A percentile compares a stretch with the other conserved stretches of the same genome.
These are phyloP conservation scores for Ceratobasidium papillatum DNA, from an alignment of 1,284 basidiomycete genomes.

Conservation along the genomic window DNA sequence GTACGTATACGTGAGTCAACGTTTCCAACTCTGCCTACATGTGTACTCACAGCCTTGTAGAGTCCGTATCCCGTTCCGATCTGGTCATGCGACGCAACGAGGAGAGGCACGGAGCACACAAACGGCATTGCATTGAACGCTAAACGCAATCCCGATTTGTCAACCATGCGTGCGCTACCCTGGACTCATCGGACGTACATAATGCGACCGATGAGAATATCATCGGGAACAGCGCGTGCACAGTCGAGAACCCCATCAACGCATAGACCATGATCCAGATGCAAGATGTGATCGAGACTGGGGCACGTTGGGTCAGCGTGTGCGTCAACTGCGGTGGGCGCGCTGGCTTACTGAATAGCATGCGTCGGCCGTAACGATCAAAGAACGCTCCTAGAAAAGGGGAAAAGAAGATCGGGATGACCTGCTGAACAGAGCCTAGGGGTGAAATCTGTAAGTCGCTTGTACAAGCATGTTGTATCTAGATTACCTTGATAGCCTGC, in stretches of 20 bases:
- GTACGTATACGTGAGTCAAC: neutral
- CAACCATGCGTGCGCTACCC: neutral
- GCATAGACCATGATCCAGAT: slow-evolving; percentile 24
- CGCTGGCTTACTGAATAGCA: slow-evolving; percentile 15
- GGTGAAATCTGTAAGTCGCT: neutral
- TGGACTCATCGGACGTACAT: neutral
- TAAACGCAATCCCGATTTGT: neutral
- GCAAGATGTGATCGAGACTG: slow-evolving; percentile 30
- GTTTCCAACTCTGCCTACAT: neutral
- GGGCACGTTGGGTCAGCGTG: neutral
- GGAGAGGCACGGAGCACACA: slow-evolving; percentile 22
- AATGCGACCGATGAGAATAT: slow-evolving; percentile 10
- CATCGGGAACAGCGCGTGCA: slow-evolving; percentile 9
- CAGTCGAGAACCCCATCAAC: slow-evolving; percentile 5
- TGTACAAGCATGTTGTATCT: neutral
- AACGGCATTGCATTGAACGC: slow-evolving; percentile 29
- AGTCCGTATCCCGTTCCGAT: slow-evolving; percentile 22
- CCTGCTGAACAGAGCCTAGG: slow-evolving; percentile 22
- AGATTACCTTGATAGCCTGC: slow-evolving; percentile 21
- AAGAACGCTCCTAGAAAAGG: slow-evolving; percentile 31
- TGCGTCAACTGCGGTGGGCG: neutral
- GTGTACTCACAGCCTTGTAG: slow-evolving; percentile 22
- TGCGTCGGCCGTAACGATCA: slow-evolving; percentile 31
- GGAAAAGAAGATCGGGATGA: slow-evolving; percentile 21
- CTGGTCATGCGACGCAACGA: slow-evolving; percentile 15